A percentile compares a stretch with the other conserved stretches of the same genome.
phyloP scores from a whole-genome alignment of 148 eudicot species.

The Vaccinium myrtillus region DNA sequence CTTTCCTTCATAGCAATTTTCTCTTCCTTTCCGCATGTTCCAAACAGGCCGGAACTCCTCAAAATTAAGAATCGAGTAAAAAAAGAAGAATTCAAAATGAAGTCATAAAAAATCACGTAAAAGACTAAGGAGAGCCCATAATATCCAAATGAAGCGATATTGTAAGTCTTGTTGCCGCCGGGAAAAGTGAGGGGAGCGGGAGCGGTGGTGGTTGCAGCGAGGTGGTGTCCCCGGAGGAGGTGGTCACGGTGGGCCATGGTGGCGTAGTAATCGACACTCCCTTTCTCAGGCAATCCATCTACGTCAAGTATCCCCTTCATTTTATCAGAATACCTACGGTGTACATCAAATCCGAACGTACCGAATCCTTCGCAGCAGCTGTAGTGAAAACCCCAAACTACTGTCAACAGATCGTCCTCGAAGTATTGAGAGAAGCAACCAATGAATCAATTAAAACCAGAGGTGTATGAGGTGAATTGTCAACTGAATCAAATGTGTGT shows the following conservation, averaged over 20 bases:
- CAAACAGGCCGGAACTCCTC: neutral
- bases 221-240: slow-evolving; percentile 50
- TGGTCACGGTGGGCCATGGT: slow-evolving; percentile 82
- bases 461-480: neutral
- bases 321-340: slow-evolving; percentile 73
- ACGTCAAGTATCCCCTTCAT: slow-evolving; percentile 52
- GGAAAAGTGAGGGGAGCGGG: slow-evolving; percentile 42
- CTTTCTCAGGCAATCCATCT: slow-evolving; percentile 61
- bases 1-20: too few species aligned
- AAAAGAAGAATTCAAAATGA: neutral
- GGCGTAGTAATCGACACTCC: slow-evolving; percentile 47
- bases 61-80: neutral
- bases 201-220: slow-evolving; percentile 21
- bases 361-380: slow-evolving; percentile 38
- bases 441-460: neutral
- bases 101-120: neutral
- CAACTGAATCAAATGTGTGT: too few species aligned
- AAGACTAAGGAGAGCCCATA: slow-evolving; percentile 32
- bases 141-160: slow-evolving; percentile 54
- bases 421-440: neutral
- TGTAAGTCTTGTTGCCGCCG: slow-evolving; percentile 54
- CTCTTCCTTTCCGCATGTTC: too few species aligned
- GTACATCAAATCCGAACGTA: slow-evolving; percentile 62
- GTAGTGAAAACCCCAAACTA: slow-evolving; percentile 20
- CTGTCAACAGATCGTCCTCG: slow-evolving; percentile 12